Evolutionary conservation across 1,284 basidiomycete species (phyloP), one percentile per base, ranked within the genome.

Genomic region (Austroboletus niveus): DNA sequence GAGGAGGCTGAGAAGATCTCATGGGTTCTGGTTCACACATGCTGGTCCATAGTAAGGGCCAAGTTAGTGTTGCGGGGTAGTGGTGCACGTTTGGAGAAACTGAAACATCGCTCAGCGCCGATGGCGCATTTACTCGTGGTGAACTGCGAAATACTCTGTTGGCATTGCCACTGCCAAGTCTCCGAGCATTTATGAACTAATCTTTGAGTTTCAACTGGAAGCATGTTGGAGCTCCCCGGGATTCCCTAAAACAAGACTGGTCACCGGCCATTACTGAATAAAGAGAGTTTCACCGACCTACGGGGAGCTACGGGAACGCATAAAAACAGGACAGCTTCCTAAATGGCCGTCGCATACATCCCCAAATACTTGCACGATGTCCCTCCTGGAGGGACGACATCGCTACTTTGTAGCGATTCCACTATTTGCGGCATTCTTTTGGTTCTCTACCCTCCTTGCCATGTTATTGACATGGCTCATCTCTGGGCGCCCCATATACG

Each of bases 391-490:
- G 27, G 27, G 24, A 12, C 52, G 17, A 0, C 80, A 84, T 55
- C 85, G 82, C 77, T 65, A 71, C 47, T 84, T 83, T 68, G 77
- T 83, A 48, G 79, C 80, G 77, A 74, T 89, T 49, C 87, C 87
- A 10, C 48, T 82, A 31, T 71, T 83, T 49, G 70, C 78, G 8
- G 74, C 82, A 0, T 72, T 81, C 53, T 74, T 87, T 31, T 89
- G 87, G 87, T 85, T 81, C 57, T 72, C 71, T 3, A 85, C 78
- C 9, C 69, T 89, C 8, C 74, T 82, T 49, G 75, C 85, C 0
- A 80, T 89, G 79, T 68, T 89, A 17, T 77, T 87, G 43, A 81
- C 80, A 41, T 89, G 86, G 85, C 68, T 76, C 14, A 73, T 74
- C 8, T 66, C 70, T 10, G 78, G 79, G 24, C 61, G 72, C 22